Conservation (phyloP, 495 filamentous ascomycete genomes). For the Cercophora sp. region DNA sequence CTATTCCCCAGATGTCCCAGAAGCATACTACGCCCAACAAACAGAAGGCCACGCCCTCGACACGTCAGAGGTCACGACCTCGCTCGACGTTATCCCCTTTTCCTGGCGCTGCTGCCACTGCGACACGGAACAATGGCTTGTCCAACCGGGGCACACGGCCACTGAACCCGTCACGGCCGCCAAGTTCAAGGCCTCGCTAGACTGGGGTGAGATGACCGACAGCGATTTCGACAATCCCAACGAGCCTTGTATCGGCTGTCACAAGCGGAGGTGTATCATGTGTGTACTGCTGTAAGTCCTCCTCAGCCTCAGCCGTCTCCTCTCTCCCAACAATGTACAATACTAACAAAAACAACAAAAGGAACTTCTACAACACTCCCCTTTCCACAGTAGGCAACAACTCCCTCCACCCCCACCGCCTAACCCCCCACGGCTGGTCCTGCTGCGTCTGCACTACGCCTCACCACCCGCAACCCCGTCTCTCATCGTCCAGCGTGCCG, state of each 20-base stretch:
- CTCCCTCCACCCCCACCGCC: neutral
- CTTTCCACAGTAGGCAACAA: neutral
- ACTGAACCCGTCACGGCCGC: neutral
- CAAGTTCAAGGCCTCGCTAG: too few relatives aligned
- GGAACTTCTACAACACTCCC: neutral
- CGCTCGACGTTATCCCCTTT: neutral
- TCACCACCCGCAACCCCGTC: neutral
- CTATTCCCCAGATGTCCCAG: too few relatives aligned
- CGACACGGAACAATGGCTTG: neutral
- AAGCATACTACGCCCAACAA: too few relatives aligned
- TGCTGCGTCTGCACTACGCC: constrained; percentile 3
- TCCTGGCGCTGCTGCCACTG: constrained; percentile 1
- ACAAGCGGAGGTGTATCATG: too few relatives aligned
- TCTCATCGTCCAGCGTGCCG: neutral
- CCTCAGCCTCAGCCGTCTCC: too few relatives aligned
- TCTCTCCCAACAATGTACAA: neutral
- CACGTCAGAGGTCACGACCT: neutral
- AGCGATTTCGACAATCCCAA: too few relatives aligned
- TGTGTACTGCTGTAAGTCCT: too few relatives aligned
- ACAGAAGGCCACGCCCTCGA: neutral
- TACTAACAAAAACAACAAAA: neutral
- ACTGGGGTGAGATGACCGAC: too few relatives aligned
- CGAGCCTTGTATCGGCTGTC: too few relatives aligned
- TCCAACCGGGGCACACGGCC: neutral
- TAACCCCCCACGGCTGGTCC: neutral